These are phyloP conservation scores for Penicillium nucicola DNA, from an alignment of 495 filamentous ascomycete species.

Conservation along the genomic window DNA sequence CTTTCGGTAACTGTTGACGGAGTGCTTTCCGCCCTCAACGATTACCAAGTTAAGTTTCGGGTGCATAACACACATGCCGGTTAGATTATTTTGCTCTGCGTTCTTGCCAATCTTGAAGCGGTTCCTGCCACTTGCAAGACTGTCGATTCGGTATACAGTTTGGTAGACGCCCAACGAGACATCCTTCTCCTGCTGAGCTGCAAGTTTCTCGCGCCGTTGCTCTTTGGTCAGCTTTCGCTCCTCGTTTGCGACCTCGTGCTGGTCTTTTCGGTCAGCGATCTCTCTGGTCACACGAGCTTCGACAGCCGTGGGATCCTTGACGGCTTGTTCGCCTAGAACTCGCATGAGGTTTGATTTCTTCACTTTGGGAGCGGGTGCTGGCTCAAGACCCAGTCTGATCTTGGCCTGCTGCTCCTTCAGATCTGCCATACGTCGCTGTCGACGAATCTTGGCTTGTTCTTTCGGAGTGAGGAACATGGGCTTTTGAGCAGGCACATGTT, in stretches of 20 bases:
- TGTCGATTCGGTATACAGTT: constrained; percentile 84
- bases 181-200: constrained; percentile 80
- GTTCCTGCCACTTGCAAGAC: constrained; percentile 83
- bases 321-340: constrained; percentile 93
- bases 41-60: constrained; percentile 85
- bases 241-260: constrained; percentile 77
- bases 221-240: constrained; percentile 91
- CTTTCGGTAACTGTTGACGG: constrained; percentile 78
- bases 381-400: constrained; percentile 83
- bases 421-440: constrained; percentile 86
- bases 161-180: constrained; percentile 77
- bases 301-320: constrained; percentile 96
- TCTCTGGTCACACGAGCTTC: constrained; percentile 90
- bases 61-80: constrained; percentile 84
- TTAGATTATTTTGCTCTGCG: constrained; percentile 80
- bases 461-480: constrained; percentile 89
- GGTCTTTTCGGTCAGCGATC: constrained; percentile 76
- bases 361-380: constrained; percentile 87
- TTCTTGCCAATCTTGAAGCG: constrained; percentile 91
- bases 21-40: constrained; percentile 83
- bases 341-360: constrained; percentile 97
- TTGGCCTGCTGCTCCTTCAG: constrained; percentile 96
- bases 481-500: constrained; percentile 72
- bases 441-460: constrained; percentile 87
- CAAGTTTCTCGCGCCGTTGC: constrained; percentile 80